Percentiles rank a stretch among this genome's conserved stretches.
Evolutionary conservation across 352 stramenopile species (phyloP).

Genomic region (Phytophthora hybrid): DNA sequence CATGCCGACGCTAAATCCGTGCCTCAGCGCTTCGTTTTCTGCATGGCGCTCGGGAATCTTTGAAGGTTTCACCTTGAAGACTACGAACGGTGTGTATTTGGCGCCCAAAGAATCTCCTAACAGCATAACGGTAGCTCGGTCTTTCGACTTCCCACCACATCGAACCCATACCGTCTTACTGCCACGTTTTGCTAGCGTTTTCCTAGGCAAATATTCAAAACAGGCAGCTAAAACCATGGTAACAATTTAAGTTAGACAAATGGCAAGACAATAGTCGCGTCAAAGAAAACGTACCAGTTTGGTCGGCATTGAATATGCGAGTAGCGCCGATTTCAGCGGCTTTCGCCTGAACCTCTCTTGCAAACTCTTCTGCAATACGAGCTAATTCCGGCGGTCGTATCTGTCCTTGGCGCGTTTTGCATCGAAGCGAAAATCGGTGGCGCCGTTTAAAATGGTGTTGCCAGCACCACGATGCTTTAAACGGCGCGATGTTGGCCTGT

Average conservation of each 20-base stretch:
- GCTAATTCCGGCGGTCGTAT: background rate
- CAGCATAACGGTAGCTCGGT: constrained; percentile 2
- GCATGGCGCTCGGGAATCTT: background rate
- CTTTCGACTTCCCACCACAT: constrained; percentile 15
- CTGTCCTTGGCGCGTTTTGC: constrained; percentile 12
- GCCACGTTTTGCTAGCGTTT: constrained; percentile 1
- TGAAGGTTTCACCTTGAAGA: background rate
- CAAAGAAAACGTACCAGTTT: constrained; percentile 1
- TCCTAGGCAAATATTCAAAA: constrained; percentile 12
- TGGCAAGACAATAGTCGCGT: background rate
- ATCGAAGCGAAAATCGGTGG: constrained; percentile 2
- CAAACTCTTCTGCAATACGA: background rate
- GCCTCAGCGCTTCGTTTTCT: background rate
- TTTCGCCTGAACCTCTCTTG: constrained; percentile 5
- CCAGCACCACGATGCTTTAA: constrained; percentile 5
- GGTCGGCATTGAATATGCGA: too few relatives aligned
- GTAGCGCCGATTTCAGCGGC: constrained; percentile 8
- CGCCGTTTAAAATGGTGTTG: background rate
- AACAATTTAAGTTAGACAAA: background rate
- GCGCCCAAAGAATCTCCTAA: background rate
- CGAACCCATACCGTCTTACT: constrained; percentile 15
- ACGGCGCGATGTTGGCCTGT: background rate
- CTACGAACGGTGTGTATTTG: constrained; percentile 8
- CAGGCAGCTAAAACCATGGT: constrained; percentile 1
- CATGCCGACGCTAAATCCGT: background rate